Evolutionary conservation across 2,329 filamentous ascomycete genomes (phyloP), one percentile per base, ranked within the genome.

Genomic region (Taxawa tesnikishii): DNA sequence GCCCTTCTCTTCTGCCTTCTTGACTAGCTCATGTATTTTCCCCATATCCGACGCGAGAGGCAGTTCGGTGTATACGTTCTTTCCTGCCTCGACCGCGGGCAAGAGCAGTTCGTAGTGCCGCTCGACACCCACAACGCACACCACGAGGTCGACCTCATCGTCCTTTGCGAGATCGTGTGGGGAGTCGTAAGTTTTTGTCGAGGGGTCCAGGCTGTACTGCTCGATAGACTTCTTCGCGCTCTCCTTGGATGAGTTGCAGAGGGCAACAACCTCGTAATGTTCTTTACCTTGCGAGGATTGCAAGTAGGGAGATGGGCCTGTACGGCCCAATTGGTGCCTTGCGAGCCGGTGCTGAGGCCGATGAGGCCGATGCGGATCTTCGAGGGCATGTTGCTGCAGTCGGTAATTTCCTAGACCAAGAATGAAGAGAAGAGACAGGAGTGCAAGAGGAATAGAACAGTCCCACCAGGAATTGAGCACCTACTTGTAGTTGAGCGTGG

Each of bases 261-360:
- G 51, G 6, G 65, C 66, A n/a, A 59, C 56, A 36, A 70, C 60
- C 17, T 60, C 48, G 45, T 67, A 69, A 6, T 54, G 46, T 3
- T 15, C 15, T 11, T 34, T 34, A 6, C 28, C 28, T 11, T 30
- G 28, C 3, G 51, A 31, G 2, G 49, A 49, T 3, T 45, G 44
- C 3, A 79, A 64, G 45, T 75, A 76, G 0, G 75, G 0, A 78
- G 61, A 43, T 79, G 74, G 3, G 66, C 70, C 15, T 46, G 42
- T 18, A 54, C 58, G 3, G 70, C 71, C 73, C 73, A 79, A 0
- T 63, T 62, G 4, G 33, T 35, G 23, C n/a, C 17, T 25, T 35
- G 17, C 6, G 33, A 35, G 4, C 59, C 62, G 11, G 33, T 35
- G 2, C 68, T 74, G 32, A 76, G 67, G 28, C 72, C 73, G 36